These are phyloP conservation scores for Candida glaebosa DNA, from an alignment of 805 yeast genomes.

Conservation along the genomic window DNA sequence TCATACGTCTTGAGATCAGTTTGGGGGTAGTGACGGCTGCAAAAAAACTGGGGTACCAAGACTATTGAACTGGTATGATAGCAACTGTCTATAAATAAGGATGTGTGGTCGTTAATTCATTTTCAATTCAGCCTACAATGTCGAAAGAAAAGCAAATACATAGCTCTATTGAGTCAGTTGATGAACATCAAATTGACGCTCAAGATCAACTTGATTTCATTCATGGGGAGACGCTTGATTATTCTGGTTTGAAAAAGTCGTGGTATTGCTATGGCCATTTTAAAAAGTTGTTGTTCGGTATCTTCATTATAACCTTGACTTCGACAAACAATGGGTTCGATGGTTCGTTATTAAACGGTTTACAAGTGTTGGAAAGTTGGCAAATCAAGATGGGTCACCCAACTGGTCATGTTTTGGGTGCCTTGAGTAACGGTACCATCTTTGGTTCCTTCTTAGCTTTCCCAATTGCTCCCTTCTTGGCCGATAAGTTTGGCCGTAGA, in stretches of 20 bases:
- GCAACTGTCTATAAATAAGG: no score
- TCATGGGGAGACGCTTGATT: conserved; percentile 12
- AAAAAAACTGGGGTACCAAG: no score
- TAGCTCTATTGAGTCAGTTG: not conserved
- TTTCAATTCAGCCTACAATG: not conserved
- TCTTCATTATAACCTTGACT: conserved; percentile 41
- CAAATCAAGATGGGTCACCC: conserved; percentile 36
- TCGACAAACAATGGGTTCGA: conserved; percentile 49
- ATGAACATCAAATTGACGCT: conserved; percentile 1
- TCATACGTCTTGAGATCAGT: no score
- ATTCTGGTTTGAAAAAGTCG: conserved; percentile 15
- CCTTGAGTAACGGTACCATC: conserved; percentile 37
- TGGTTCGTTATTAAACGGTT: conserved; percentile 48
- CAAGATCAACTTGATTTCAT: conserved; percentile 1
- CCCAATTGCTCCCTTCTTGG: conserved; percentile 21
- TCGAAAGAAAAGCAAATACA: not conserved
- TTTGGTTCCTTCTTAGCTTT: conserved; percentile 38
- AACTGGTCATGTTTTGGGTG: conserved; percentile 36
- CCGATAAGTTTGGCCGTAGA: conserved; percentile 43
- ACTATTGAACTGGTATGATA: no score
- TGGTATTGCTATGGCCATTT: conserved; percentile 39
- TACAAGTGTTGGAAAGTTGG: conserved; percentile 46
- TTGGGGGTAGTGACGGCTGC: no score
- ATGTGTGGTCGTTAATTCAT: no score
- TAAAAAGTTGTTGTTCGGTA: conserved; percentile 29